phyloP scores from a whole-genome alignment of 192 early-diverging fungal genomes.

The Backusella macrospora region DNA sequence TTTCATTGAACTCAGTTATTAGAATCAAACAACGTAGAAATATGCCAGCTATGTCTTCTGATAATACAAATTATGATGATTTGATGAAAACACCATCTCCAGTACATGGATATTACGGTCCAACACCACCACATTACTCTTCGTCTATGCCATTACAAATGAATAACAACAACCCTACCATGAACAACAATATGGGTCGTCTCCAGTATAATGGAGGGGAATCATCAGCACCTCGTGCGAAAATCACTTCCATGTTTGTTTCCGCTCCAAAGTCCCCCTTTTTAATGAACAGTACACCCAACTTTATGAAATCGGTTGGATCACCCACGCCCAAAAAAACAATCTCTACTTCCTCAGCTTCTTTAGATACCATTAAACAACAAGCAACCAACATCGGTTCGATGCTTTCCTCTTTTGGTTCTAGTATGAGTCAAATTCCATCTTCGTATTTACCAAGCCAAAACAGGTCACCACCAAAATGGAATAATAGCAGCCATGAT shows the following conservation, averaged over 20 bases:
- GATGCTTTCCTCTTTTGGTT: constrained; percentile 30
- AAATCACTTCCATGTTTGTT: constrained; percentile 36
- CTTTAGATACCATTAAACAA: constrained; percentile 21
- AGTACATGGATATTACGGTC: constrained; percentile 5
- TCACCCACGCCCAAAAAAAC: background rate
- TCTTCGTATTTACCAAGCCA: background rate
- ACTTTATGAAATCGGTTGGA: background rate
- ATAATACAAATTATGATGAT: background rate
- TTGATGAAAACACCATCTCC: background rate
- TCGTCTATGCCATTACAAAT: background rate
- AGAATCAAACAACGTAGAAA: constrained; percentile 47
- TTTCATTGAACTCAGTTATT: constrained; percentile 28
- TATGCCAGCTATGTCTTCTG: constrained; percentile 39
- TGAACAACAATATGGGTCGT: no score
- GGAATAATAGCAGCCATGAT: constrained; percentile 32
- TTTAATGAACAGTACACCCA: constrained; percentile 17
- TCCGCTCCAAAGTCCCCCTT: constrained; percentile 23
- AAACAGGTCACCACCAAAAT: constrained; percentile 10
- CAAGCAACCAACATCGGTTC: constrained; percentile 35
- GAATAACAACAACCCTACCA: no score
- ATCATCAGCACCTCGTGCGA: constrained; percentile 11
- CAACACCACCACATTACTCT: constrained; percentile 15
- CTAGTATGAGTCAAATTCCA: constrained; percentile 25
- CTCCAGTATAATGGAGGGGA: background rate
- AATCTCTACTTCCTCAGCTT: background rate